Evolutionary conservation across 2,329 filamentous ascomycete genomes (phyloP).

Genomic region (Aureobasidium vineae): DNA sequence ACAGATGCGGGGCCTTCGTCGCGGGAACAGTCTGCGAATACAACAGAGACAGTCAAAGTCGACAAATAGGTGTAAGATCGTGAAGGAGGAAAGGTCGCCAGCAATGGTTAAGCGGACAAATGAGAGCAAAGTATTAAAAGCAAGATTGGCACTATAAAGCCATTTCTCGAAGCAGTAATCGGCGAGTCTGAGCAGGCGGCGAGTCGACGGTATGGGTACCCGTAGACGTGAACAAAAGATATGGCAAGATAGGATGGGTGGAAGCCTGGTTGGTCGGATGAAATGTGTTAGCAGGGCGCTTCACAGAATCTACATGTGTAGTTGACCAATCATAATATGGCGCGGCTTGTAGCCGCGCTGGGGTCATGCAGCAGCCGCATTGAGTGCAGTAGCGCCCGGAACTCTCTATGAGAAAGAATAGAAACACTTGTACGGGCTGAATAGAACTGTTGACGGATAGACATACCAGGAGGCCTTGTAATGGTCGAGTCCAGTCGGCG

Average conservation of each 20-base stretch:
- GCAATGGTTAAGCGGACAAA: conserved; percentile 20
- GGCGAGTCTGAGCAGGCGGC: conserved; percentile 16
- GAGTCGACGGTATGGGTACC: conserved; percentile 1
- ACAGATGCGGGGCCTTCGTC: conserved; percentile 16
- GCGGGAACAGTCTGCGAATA: conserved; percentile 2
- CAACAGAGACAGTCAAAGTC: conserved; percentile 2
- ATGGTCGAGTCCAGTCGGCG: not conserved
- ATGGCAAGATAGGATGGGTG: conserved; percentile 13
- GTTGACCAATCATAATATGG: conserved; percentile 3
- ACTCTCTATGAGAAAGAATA: not conserved
- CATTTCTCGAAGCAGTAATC: conserved; percentile 24
- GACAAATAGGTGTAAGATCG: not conserved
- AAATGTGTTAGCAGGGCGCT: conserved; percentile 24
- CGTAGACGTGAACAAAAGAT: conserved; percentile 8
- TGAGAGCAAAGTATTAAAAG: conserved; percentile 13
- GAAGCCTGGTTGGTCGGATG: conserved; percentile 18
- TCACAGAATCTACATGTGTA: conserved; percentile 20
- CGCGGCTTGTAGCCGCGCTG: conserved; percentile 23
- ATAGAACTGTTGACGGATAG: not conserved
- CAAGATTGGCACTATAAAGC: conserved; percentile 23
- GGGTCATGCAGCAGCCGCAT: conserved; percentile 23
- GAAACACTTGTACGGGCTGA: not conserved
- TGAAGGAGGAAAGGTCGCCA: conserved; percentile 20
- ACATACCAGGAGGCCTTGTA: conserved; percentile 16
- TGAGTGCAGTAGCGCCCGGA: conserved; percentile 25